These are phyloP conservation scores for Lenwebbia sp. DNA, from an alignment of 345 rosid genomes.

Conservation along the genomic window DNA sequence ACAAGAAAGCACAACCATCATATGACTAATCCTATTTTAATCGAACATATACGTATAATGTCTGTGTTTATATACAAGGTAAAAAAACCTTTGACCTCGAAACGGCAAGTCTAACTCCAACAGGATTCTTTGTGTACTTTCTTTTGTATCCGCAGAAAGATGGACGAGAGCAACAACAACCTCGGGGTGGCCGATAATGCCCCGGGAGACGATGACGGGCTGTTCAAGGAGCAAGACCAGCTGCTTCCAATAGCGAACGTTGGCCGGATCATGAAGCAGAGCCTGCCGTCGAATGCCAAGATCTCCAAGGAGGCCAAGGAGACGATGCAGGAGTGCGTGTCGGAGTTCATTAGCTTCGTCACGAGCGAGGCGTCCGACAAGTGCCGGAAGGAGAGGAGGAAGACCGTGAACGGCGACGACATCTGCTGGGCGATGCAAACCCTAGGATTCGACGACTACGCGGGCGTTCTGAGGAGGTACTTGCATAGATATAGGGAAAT, in stretches of 20 bases:
- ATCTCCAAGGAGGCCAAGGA: slow-evolving; percentile 77
- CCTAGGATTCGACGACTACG: slow-evolving; percentile 60
- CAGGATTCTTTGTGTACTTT: not conserved
- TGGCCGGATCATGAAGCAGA: slow-evolving; percentile 66
- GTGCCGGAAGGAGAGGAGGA: slow-evolving; percentile 74
- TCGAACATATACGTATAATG: not conserved
- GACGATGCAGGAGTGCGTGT: slow-evolving; percentile 70
- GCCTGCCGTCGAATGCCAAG: slow-evolving; percentile 62
- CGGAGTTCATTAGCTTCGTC: slow-evolving; percentile 74
- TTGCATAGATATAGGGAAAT: slow-evolving; percentile 51
- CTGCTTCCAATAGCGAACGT: slow-evolving; percentile 74
- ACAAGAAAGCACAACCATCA: not conserved
- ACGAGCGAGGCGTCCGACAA: slow-evolving; percentile 71
- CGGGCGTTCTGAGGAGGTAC: slow-evolving; percentile 43
- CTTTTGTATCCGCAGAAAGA: not conserved
- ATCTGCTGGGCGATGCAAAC: slow-evolving; percentile 65
- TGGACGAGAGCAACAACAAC: not conserved
- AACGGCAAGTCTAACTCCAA: not conserved
- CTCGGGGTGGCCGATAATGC: not conserved
- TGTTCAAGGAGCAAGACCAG: slow-evolving; percentile 30
- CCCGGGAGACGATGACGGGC: not conserved
- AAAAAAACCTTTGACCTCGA: not conserved
- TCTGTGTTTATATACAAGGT: not conserved
- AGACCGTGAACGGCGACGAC: slow-evolving; percentile 73
- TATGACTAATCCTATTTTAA: not conserved